A percentile compares a stretch with the other conserved stretches of the same genome.
phyloP scores from a whole-genome alignment of 805 yeast species.

The Wickerhamiella nectarea region DNA sequence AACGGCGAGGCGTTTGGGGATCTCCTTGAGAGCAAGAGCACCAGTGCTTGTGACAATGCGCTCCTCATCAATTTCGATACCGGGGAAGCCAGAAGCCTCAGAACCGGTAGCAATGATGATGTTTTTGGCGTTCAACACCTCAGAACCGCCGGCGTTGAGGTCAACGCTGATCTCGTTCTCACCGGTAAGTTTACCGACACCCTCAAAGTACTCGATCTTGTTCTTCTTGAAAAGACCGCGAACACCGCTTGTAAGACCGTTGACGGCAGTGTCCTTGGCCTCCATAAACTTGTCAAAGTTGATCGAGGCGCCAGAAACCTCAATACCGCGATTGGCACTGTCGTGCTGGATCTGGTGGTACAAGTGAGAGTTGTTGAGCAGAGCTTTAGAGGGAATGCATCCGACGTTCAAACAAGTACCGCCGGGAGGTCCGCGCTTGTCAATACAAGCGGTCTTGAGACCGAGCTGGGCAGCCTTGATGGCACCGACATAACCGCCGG shows the following conservation, averaged over 20 bases:
- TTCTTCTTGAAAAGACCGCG: constrained; percentile 92
- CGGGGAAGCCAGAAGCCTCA: constrained; percentile 98
- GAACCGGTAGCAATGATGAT: constrained; percentile 96
- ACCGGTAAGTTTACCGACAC: constrained; percentile 74
- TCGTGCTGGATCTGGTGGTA: constrained; percentile 83
- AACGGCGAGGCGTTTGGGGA: constrained; percentile 82
- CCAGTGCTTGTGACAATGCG: constrained; percentile 96
- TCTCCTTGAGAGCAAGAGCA: constrained; percentile 65
- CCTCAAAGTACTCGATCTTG: constrained; percentile 88
- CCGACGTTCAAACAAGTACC: constrained; percentile 99
- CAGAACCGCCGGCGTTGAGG: constrained; percentile 76
- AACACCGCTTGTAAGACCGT: constrained; percentile 82
- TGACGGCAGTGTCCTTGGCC: constrained; percentile 85
- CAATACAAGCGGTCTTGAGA: constrained; percentile 87
- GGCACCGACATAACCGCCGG: constrained; percentile 99
- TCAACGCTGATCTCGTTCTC: constrained; percentile 66
- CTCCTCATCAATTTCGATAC: constrained; percentile 90
- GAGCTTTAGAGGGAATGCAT: constrained; percentile 95
- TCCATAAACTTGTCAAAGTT: constrained; percentile 71
- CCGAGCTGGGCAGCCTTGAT: constrained; percentile 97
- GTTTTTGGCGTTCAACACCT: constrained; percentile 67
- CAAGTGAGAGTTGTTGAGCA: constrained; percentile 85
- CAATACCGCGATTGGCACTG: constrained; percentile 79
- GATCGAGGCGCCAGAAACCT: constrained; percentile 55
- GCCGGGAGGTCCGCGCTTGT: constrained; percentile 90